Evolutionary conservation across 164 flowering plant genomes (phyloP), one percentile per base, ranked within the genome.

Genomic region (Annona cherimola): DNA sequence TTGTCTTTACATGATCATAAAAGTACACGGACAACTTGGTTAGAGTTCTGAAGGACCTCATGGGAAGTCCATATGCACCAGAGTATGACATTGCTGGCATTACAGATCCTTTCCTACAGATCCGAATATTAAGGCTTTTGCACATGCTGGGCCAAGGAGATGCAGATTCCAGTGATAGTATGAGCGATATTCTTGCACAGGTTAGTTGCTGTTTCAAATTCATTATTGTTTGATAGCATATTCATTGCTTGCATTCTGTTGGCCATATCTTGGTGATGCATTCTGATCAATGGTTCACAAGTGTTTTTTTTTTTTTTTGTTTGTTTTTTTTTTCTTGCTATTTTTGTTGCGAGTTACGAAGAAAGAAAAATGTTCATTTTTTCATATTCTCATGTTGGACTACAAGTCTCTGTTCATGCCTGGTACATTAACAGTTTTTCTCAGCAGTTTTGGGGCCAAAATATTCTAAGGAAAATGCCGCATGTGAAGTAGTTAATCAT

Each of bases 161-260:
- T 89, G 90, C 93, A 16, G 98, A 91, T 84, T 90, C 97, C 63
- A 96, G 98, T 84, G 99, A 96, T 76, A 66, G 76, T 63, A 96
- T 96, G 99, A 96, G 89, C 83, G 99, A 96, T 80, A 87, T 96
- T 76, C 99, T 96, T 82, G 99, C 99, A 1, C 99, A 93, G 97
- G 99, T 93, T n/a, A 61, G 83, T 76, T 83, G 43, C 71, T 16
- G 62, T 70, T 35, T 67, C 46, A 11, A 41, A 26, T 12, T n/a
- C 46, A 40, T 71, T 9, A n/a, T 74, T 3, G 64, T 0, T 26
- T 74, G 63, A 68, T 45, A 42, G 5, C 69, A 46, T 45, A 64
- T 50, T 39, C 62, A 55, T 7, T 68, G 70, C 71, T 35, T 20
- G 45, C 43, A 20, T 5, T 68, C 12, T 71, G 42, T 20, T 67